Evolutionary conservation across 2,329 filamentous ascomycete species (phyloP).

Genomic region (Byssothecium circinans): DNA sequence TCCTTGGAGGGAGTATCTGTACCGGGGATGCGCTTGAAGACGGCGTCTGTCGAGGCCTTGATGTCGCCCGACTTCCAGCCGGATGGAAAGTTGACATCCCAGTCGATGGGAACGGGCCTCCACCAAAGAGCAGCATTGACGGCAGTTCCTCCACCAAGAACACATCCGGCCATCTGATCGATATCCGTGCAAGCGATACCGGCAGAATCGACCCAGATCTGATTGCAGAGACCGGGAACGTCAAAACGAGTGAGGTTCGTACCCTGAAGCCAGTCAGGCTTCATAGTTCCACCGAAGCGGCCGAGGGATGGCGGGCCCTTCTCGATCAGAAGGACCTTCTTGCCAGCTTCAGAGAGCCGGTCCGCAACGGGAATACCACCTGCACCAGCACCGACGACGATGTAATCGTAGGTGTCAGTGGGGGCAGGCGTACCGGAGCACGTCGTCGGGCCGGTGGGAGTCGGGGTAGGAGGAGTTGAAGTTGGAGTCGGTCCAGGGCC

Average conservation of each 20-base stretch:
- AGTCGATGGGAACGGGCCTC: slow-evolving; percentile 66
- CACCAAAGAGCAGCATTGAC: slow-evolving; percentile 72
- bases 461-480: slow-evolving; percentile 30
- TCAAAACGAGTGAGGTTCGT: slow-evolving; percentile 70
- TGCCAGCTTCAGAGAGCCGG: slow-evolving; percentile 64
- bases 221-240: slow-evolving; percentile 70
- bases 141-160: slow-evolving; percentile 68
- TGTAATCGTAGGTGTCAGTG: slow-evolving; percentile 61
- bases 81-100: slow-evolving; percentile 70
- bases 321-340: slow-evolving; percentile 63
- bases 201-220: slow-evolving; percentile 66
- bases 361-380: slow-evolving; percentile 63
- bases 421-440: slow-evolving; percentile 43
- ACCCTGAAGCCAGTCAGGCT: slow-evolving; percentile 62
- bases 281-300: slow-evolving; percentile 65
- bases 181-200: slow-evolving; percentile 69
- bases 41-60: slow-evolving; percentile 58
- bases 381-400: slow-evolving; percentile 65
- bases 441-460: slow-evolving; percentile 34
- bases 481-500: slow-evolving; percentile 34
- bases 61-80: slow-evolving; percentile 72
- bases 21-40: slow-evolving; percentile 71
- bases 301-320: slow-evolving; percentile 59
- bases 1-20: slow-evolving; percentile 68
- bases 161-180: slow-evolving; percentile 72